phyloP scores from a whole-genome alignment of 2,329 filamentous ascomycete genomes.

The Nannizziopsis barbatae region DNA sequence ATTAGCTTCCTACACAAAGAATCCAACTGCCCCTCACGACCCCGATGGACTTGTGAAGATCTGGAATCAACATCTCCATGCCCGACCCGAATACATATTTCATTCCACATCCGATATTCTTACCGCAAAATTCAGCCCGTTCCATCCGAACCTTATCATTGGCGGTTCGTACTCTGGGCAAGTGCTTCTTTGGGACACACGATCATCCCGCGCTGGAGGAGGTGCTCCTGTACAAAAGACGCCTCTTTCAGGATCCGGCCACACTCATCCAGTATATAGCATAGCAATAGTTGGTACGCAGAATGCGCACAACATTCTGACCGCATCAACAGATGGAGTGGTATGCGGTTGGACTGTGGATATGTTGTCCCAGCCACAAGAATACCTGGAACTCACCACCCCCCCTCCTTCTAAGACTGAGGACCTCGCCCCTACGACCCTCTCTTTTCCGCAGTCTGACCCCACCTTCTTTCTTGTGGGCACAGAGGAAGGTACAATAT shows the following conservation, averaged over 20 bases:
- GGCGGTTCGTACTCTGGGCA: conserved; percentile 95
- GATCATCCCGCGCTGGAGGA: conserved; percentile 61
- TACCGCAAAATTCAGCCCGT: conserved; percentile 94
- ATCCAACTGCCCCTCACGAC: conserved; percentile 85
- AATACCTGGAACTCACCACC: conserved; percentile 76
- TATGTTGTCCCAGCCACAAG: conserved; percentile 93
- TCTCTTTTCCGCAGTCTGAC: conserved; percentile 88
- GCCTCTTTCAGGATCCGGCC: conserved; percentile 82
- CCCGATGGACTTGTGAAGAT: conserved; percentile 88
- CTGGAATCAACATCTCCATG: conserved; percentile 93
- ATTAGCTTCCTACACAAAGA: conserved; percentile 93
- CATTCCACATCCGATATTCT: conserved; percentile 93
- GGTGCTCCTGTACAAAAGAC: conserved; percentile 81
- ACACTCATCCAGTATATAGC: conserved; percentile 93
- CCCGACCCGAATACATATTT: conserved; percentile 90
- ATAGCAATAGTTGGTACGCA: conserved; percentile 94
- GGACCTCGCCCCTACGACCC: conserved; percentile 85
- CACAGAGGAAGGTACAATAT: conserved; percentile 92
- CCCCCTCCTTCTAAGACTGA: conserved; percentile 83
- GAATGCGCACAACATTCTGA: conserved; percentile 97
- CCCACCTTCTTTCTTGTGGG: conserved; percentile 96
- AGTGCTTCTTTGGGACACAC: conserved; percentile 92
- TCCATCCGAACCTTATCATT: conserved; percentile 91
- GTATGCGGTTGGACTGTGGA: conserved; percentile 97
- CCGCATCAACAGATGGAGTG: conserved; percentile 88